Evolutionary conservation across 805 yeast genomes (phyloP), one percentile per base, ranked within the genome.

Genomic region (Pichia phayaonensis): DNA sequence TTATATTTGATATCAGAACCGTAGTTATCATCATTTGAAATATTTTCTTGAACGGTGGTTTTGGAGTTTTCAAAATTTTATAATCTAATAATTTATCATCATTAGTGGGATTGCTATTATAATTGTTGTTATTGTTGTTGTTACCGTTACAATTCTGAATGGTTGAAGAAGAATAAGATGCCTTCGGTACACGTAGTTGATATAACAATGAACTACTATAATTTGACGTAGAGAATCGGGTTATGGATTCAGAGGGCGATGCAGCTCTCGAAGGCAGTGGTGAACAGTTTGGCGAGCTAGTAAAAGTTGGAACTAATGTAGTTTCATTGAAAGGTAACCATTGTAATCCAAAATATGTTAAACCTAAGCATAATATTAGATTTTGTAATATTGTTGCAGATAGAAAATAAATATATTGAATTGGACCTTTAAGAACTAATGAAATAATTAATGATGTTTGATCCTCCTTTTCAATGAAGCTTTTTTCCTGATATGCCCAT

Each of bases 401-500:
- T 0, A 83, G 72, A 62, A 83, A 85, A 52, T 70, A 79, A 0
- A 70, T 47, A 56, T 86, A 86, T 55, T 85, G 90, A 16, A 64
- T 46, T 7, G 65, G 63, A 34, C 73, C 72, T 23, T 61, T 58
- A 15, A 74, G 62, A 1, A 76, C 60, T 12, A 61, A 45, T 20
- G 59, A 52, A 11, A 53, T 54, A n/a, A 50, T 56, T 46, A 56
- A 56, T 18, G 68, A 67, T 41, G 61, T 54, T 22, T 52, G 54
- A 13, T 48, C 46, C 10, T 49, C 51, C 39, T 57, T 53, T 23
- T 58, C 64, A 31, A 61, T 55, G 40, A 61, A 60, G 49, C 74
- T 76, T 57, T 78, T 80, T 64, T 92, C 99, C 54, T 86, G 90
- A 50, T 83, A 80, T 0, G 96, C 96, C 98, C 99, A 94, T 1